Evolutionary conservation across 169 alveolate species (phyloP).

Genomic region (Eimeria acervulina): DNA sequence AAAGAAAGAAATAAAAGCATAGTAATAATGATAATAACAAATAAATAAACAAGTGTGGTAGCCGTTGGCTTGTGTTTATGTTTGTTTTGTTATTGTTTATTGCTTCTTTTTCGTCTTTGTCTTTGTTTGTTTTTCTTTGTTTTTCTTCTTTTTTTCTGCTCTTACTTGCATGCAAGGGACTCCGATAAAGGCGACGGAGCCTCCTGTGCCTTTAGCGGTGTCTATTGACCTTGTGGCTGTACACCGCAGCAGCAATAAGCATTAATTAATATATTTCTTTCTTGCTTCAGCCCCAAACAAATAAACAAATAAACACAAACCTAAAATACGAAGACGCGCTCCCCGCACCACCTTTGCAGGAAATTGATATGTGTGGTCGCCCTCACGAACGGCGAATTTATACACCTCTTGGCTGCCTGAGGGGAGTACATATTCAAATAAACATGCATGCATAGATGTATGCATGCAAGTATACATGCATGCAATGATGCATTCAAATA

Average conservation of each 20-base stretch:
- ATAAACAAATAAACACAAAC: neutral
- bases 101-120: too few relatives aligned
- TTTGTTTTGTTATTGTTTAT: neutral
- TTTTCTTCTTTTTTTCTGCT: neutral
- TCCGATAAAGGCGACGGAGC: slow-evolving; percentile 67
- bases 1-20: neutral
- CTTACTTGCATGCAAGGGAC: slow-evolving; percentile 49
- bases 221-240: slow-evolving; percentile 27
- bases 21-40: too few relatives aligned
- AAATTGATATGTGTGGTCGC: slow-evolving; percentile 65
- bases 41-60: too few relatives aligned
- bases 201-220: slow-evolving; percentile 73
- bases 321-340: neutral
- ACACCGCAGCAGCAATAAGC: neutral
- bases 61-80: too few relatives aligned
- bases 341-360: slow-evolving; percentile 8
- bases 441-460: neutral
- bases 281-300: neutral
- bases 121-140: too few relatives aligned
- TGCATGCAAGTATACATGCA: too few relatives aligned
- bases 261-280: too few relatives aligned
- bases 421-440: too few relatives aligned
- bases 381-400: slow-evolving; percentile 10
- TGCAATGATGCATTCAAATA: too few relatives aligned
- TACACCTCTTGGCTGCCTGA: slow-evolving; percentile 26